Evolutionary conservation across 2,329 filamentous ascomycete species (phyloP).

Genomic region (Fusarium penzigii): DNA sequence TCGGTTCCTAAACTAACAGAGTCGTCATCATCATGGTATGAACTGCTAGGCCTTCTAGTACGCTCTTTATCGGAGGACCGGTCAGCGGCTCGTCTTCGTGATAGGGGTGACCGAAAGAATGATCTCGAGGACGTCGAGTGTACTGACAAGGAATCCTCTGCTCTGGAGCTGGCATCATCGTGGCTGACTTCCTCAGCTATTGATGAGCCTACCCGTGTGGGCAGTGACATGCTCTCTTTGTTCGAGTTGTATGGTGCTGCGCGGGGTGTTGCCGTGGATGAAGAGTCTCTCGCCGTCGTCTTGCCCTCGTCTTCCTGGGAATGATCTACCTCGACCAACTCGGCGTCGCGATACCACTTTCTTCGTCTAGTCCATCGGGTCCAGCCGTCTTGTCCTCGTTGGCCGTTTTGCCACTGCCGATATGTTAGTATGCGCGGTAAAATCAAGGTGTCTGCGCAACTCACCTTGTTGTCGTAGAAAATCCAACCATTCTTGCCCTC

Average conservation of each 20-base stretch:
- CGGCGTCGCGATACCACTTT: slow-evolving; percentile 96
- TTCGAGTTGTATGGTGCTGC: slow-evolving; percentile 37
- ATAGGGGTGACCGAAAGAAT: slow-evolving; percentile 43
- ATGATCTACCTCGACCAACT: slow-evolving; percentile 75
- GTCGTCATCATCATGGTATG: slow-evolving; percentile 44
- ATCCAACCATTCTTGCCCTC: slow-evolving; percentile 82
- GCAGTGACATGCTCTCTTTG: slow-evolving; percentile 39
- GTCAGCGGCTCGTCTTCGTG: slow-evolving; percentile 43
- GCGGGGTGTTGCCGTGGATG: slow-evolving; percentile 20
- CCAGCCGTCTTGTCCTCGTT: slow-evolving; percentile 86
- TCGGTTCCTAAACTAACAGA: slow-evolving; percentile 41
- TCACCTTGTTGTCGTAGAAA: slow-evolving; percentile 95
- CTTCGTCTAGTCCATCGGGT: slow-evolving; percentile 87
- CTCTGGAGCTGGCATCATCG: slow-evolving; percentile 31
- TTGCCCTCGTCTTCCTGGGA: slow-evolving; percentile 40
- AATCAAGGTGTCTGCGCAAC: slow-evolving; percentile 11
- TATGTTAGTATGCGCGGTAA: slow-evolving; percentile 2
- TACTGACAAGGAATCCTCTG: slow-evolving; percentile 47
- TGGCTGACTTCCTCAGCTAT: slow-evolving; percentile 27
- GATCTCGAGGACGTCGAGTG: slow-evolving; percentile 51
- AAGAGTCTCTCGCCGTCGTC: slow-evolving; percentile 34
- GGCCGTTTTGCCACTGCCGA: slow-evolving; percentile 83
- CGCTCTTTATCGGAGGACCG: slow-evolving; percentile 38
- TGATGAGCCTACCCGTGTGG: slow-evolving; percentile 26
- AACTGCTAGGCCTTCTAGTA: slow-evolving; percentile 43